A percentile compares a stretch with the other conserved stretches of the same genome.
These are phyloP conservation scores for Penicillium waksmanii DNA, from an alignment of 495 filamentous ascomycete species.

Conservation along the genomic window DNA sequence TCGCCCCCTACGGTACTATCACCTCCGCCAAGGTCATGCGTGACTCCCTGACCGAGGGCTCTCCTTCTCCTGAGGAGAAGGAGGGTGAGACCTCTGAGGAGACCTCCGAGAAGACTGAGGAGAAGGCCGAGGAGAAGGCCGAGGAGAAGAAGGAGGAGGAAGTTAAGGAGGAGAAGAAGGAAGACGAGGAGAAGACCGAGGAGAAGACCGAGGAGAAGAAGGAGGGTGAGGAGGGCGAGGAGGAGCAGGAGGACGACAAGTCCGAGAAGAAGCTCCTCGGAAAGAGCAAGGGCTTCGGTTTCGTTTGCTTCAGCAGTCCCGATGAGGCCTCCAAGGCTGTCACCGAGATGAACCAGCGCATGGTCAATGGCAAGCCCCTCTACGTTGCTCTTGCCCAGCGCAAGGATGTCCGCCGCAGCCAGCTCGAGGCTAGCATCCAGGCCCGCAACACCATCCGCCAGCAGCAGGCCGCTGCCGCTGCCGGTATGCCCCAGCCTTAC, in stretches of 20 bases:
- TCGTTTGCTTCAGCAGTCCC: slow-evolving; percentile 99
- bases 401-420: slow-evolving; percentile 98
- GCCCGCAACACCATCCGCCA: slow-evolving; percentile 97
- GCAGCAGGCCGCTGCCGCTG: slow-evolving; percentile 94
- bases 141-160: slow-evolving; percentile 57
- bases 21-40: slow-evolving; percentile 99
- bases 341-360: slow-evolving; percentile 98
- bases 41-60: slow-evolving; percentile 60
- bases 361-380: slow-evolving; percentile 95
- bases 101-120: slow-evolving; percentile 54
- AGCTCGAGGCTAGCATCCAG: slow-evolving; percentile 98
- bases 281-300: slow-evolving; percentile 99
- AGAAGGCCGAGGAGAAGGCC: slow-evolving; percentile 47
- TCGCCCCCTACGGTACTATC: slow-evolving; percentile 86
- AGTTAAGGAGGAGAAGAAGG: slow-evolving; percentile 55
- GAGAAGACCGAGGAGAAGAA: slow-evolving; percentile 69
- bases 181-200: slow-evolving; percentile 56
- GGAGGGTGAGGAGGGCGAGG: slow-evolving; percentile 40
- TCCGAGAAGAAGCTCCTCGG: slow-evolving; percentile 76
- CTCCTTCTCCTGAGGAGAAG: slow-evolving; percentile 48
- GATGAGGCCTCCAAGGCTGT: slow-evolving; percentile 99
- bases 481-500: slow-evolving; percentile 85
- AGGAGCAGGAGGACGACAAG: slow-evolving; percentile 62
- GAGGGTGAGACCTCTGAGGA: slow-evolving; percentile 48
- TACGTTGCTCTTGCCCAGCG: slow-evolving; percentile 98